phyloP scores from a whole-genome alignment of 2,329 filamentous ascomycete species.

The Chaetomium globosum region DNA sequence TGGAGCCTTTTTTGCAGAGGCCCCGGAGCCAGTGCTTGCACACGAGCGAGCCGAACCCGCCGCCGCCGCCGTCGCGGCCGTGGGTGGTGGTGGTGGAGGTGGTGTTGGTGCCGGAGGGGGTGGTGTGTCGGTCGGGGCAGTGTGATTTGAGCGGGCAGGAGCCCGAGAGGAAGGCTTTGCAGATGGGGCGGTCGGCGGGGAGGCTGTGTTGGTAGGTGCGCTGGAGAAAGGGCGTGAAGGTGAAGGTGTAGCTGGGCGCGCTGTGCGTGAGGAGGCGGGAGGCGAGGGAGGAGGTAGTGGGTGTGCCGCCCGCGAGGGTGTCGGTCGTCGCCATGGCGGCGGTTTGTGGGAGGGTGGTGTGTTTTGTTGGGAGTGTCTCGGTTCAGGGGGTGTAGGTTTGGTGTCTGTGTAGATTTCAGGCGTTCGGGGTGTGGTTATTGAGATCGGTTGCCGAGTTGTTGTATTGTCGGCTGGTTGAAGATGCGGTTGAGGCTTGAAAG shows the following conservation, averaged over 20 bases:
- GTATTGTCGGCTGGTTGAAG: not conserved
- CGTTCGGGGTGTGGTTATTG: not conserved
- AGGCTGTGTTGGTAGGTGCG: slow-evolving; percentile 83
- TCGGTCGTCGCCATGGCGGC: slow-evolving; percentile 36
- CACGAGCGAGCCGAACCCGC: slow-evolving; percentile 77
- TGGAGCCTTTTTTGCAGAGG: slow-evolving; percentile 94
- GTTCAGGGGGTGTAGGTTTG: not conserved
- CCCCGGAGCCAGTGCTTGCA: slow-evolving; percentile 99
- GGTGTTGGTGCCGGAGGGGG: slow-evolving; percentile 41
- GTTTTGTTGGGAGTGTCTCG: not conserved
- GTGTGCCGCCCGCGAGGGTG: not conserved
- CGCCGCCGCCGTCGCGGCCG: slow-evolving; percentile 40
- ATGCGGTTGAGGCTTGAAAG: slow-evolving; percentile 4
- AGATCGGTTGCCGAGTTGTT: not conserved
- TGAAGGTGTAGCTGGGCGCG: slow-evolving; percentile 67
- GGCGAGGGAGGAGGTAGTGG: slow-evolving; percentile 38
- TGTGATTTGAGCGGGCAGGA: slow-evolving; percentile 83
- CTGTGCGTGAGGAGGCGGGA: slow-evolving; percentile 60
- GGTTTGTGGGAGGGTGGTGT: not conserved
- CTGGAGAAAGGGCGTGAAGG: slow-evolving; percentile 83
- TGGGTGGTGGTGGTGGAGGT: slow-evolving; percentile 19
- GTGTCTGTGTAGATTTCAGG: not conserved
- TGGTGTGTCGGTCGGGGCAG: slow-evolving; percentile 81
- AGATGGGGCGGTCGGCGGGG: slow-evolving; percentile 75
- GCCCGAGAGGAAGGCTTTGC: slow-evolving; percentile 81